Percentiles rank a stretch among this genome's conserved stretches.
Evolutionary conservation across 2,329 filamentous ascomycete species (phyloP).

Genomic region (Mariannaea elegans): DNA sequence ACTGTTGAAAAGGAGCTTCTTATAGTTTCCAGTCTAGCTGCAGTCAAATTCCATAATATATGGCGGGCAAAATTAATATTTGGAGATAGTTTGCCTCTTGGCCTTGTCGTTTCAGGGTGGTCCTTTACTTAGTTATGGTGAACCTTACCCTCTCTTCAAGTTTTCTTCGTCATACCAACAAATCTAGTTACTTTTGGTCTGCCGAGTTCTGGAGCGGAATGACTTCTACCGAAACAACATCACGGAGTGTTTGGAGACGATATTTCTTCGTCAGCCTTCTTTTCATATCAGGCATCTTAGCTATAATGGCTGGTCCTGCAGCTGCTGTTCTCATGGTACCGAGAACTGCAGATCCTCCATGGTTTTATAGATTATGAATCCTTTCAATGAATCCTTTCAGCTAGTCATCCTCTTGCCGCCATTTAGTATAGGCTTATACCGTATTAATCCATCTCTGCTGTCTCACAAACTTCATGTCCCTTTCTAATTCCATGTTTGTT

Average conservation of each 20-base stretch:
- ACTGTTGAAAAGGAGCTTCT: constrained; percentile 10
- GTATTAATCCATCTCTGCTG: too few relatives aligned
- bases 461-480: too few relatives aligned
- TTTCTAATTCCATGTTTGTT: too few relatives aligned
- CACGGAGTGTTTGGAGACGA: background rate
- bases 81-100: constrained; percentile 18
- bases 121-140: constrained; percentile 15
- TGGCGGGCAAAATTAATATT: constrained; percentile 12
- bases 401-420: too few relatives aligned
- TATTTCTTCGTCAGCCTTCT: constrained; percentile 3
- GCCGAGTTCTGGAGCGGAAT: constrained; percentile 14
- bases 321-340: background rate
- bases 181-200: constrained; percentile 18
- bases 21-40: constrained; percentile 12
- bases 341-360: too few relatives aligned
- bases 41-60: constrained; percentile 18
- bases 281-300: constrained; percentile 6
- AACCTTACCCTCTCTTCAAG: background rate
- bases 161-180: too few relatives aligned
- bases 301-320: constrained; percentile 16
- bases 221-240: background rate
- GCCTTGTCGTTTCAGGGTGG: constrained; percentile 13
- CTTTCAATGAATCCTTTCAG: too few relatives aligned
- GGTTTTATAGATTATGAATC: too few relatives aligned
- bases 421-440: too few relatives aligned